Percentiles rank a stretch among this genome's conserved stretches.
Evolutionary conservation across 257 asterid genomes (phyloP).

Genomic region (Solanum chiquidenum): DNA sequence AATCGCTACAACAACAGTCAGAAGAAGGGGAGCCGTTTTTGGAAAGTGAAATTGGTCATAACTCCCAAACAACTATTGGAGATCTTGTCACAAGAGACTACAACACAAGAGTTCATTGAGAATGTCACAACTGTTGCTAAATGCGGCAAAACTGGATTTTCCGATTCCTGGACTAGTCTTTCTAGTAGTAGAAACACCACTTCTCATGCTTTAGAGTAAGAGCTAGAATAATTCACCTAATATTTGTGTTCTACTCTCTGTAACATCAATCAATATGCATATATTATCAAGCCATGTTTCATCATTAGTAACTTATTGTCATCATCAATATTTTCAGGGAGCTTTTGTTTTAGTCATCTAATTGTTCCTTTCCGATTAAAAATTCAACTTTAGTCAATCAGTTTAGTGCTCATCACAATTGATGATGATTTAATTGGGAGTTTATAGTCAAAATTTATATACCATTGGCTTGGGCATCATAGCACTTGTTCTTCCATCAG

Average conservation of each 20-base stretch:
- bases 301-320: neutral
- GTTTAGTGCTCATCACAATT: neutral
- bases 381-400: neutral
- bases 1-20: neutral
- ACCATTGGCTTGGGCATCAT: neutral
- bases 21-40: conserved; percentile 20
- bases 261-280: neutral
- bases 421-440: neutral
- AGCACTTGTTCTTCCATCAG: neutral
- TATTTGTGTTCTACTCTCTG: neutral
- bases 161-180: conserved; percentile 67
- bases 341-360: neutral
- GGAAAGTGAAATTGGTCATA: conserved; percentile 87
- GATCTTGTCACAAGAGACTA: conserved; percentile 61
- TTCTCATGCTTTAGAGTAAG: conserved; percentile 6
- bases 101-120: conserved; percentile 76
- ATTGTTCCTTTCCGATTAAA: neutral
- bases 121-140: conserved; percentile 79
- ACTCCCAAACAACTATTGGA: conserved; percentile 56
- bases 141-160: conserved; percentile 43
- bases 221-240: too few species aligned
- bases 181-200: conserved; percentile 42
- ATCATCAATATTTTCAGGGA: neutral
- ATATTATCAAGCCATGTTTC: neutral
- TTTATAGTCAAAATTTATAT: neutral